Base-by-base conservation (phyloP, 345 rosid genomes). In the Gossypium raimondii region DNA sequence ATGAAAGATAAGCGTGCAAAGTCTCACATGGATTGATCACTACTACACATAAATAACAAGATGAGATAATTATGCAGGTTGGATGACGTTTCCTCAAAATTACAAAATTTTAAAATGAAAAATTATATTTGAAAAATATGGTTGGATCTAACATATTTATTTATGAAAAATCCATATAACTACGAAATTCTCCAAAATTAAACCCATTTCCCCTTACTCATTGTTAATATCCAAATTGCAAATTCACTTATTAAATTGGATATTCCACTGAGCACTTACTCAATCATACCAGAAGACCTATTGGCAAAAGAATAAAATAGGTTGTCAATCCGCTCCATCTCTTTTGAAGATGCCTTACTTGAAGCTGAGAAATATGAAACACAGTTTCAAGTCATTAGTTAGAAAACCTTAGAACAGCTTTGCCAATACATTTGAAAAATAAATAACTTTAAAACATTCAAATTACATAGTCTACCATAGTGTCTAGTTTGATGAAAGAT, bases 291-390 rank as follows among this genome's bases (percentile, higher is more conserved):
- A 73, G 96, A 91, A 78, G 96, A 87, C 77, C 57, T 86, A 75
- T 89, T 87, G 56, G 93, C 93, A 77, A 90, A 95, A 0, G 90
- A 76, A 81, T 84, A 67, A 76, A 90, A 93, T 20, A 95, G 78
- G 74, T 81, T 86, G 79, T 95, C 98, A 17, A 91, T 91, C 81
- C 98, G 87, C 74, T 93, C 98, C 92, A 93, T 89, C 86, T 93
- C 99, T 78, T 90, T 93, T 24, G 90, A 89, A 83, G 90, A 87
- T 59, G 97, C 92, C 87, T 87, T 95, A 71, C 96, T 87, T 73
- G 97, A 85, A 72, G 92, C 99, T 91, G 85, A 66, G 79, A 76
- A 55, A 81, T 13, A 25, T 8, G 41, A 13, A 56, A 55, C 20
- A 7, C 29, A 50, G 24, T 10, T 2, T 18, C 57, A 58, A 14